phyloP scores from a whole-genome alignment of 2,329 filamentous ascomycete species.

The Phaeosphaeriaceae sp. region DNA sequence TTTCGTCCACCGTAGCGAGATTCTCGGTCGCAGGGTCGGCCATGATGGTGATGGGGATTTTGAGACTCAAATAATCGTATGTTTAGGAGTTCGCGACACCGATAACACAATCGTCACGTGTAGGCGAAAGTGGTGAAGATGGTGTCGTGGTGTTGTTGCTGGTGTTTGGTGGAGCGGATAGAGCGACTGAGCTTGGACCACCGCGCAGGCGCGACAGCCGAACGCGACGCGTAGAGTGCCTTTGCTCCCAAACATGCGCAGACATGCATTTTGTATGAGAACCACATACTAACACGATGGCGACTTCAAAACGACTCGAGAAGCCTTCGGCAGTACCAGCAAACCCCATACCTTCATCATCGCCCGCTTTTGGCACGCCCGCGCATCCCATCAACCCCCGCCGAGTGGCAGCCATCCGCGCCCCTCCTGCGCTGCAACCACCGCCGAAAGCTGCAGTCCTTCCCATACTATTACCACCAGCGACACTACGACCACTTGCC shows the following conservation, averaged over 20 bases:
- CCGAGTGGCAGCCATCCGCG: constrained; percentile 50
- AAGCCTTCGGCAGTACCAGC: constrained; percentile 38
- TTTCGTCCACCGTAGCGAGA: constrained; percentile 27
- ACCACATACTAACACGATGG: constrained; percentile 26
- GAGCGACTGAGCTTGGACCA: constrained; percentile 11
- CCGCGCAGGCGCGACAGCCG: constrained; percentile 9
- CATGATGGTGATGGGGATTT: constrained; percentile 22
- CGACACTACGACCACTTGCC: constrained; percentile 86
- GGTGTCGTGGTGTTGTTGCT: constrained; percentile 1
- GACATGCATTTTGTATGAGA: constrained; percentile 1
- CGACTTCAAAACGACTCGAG: constrained; percentile 38
- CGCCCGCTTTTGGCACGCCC: constrained; percentile 88
- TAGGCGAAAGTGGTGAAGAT: constrained; percentile 2
- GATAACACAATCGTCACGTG: neutral
- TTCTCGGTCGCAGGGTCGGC: constrained; percentile 29
- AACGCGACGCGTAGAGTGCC: constrained; percentile 33
- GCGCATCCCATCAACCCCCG: constrained; percentile 75
- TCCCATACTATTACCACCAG: constrained; percentile 86
- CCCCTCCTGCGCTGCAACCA: constrained; percentile 59
- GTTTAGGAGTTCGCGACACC: neutral
- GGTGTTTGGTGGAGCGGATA: constrained; percentile 2
- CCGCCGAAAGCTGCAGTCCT: constrained; percentile 70
- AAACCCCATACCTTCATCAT: constrained; percentile 82
- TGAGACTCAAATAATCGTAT: neutral
- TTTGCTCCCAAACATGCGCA: neutral